Percentiles rank a stretch among this genome's conserved stretches.
Evolutionary conservation across 192 early-diverging fungal species (phyloP).

Genomic region (Coemansia sp.): DNA sequence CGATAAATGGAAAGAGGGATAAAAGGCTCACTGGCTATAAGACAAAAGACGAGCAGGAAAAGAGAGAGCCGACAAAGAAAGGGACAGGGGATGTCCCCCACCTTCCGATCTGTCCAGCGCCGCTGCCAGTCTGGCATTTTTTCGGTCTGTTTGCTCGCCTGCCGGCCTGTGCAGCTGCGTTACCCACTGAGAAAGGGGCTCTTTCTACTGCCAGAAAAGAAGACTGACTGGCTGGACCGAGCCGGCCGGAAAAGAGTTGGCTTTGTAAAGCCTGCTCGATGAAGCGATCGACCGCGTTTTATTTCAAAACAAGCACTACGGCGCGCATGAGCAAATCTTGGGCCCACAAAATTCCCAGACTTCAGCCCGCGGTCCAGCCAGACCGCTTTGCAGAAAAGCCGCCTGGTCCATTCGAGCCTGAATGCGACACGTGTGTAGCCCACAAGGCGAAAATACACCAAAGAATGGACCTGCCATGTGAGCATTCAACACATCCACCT

Average conservation of each 20-base stretch:
- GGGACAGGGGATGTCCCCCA: conserved; percentile 3
- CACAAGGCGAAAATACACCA: too few relatives aligned
- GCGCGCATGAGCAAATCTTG: neutral
- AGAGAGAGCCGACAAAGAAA: conserved; percentile 4
- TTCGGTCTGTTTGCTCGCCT: neutral
- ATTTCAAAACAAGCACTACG: neutral
- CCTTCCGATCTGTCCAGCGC: neutral
- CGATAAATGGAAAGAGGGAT: conserved; percentile 1
- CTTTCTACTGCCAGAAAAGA: conserved; percentile 1
- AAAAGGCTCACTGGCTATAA: neutral
- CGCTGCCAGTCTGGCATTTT: neutral
- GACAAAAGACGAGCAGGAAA: neutral
- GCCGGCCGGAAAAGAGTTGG: neutral
- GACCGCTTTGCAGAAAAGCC: too few relatives aligned
- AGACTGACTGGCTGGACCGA: neutral
- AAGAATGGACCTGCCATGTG: too few relatives aligned
- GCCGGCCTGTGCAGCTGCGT: neutral
- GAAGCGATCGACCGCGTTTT: conserved; percentile 1
- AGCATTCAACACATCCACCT: neutral
- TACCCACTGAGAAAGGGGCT: neutral
- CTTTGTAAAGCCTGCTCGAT: neutral
- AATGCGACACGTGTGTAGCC: too few relatives aligned
- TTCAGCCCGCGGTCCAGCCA: neutral
- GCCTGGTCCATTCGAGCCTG: too few relatives aligned
- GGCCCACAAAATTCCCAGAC: neutral